Evolutionary conservation across 2,329 filamentous ascomycete genomes (phyloP).

Genomic region (Colletotrichum euphorbiae): DNA sequence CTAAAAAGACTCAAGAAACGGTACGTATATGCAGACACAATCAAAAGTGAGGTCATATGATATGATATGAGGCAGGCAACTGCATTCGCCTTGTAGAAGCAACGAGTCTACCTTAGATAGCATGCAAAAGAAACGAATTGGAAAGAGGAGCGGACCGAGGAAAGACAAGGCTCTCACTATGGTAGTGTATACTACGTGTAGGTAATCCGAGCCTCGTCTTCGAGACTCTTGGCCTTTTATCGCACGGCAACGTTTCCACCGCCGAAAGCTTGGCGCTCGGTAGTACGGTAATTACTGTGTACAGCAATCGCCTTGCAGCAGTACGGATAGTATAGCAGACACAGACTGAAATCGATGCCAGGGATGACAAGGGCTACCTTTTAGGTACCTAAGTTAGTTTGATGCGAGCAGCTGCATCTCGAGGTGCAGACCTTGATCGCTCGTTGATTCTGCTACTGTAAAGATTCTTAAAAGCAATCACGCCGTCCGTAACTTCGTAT

Average conservation of each 20-base stretch:
- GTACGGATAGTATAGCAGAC: background rate
- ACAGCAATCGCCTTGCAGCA: conserved; percentile 7
- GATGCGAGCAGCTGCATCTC: background rate
- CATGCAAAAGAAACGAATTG: background rate
- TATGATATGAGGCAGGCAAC: no score
- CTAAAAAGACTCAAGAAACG: background rate
- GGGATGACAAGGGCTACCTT: background rate
- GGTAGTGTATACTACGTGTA: no score
- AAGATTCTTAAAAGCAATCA: background rate
- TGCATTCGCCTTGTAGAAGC: no score
- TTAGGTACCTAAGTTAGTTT: background rate
- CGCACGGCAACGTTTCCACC: conserved; percentile 29
- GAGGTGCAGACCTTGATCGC: background rate
- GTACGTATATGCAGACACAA: background rate
- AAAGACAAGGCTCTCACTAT: background rate
- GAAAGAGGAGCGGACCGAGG: background rate
- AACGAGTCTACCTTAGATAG: background rate
- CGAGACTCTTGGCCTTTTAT: conserved; percentile 23
- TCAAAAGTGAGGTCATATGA: no score
- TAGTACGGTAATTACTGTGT: no score
- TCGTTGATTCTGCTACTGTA: background rate
- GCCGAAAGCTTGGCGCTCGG: conserved; percentile 25
- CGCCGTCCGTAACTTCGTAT: background rate
- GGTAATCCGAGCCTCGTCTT: conserved; percentile 6
- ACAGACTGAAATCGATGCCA: background rate